Conservation (phyloP, 208 protist species). For the Acanthamoeba culbertsoni region DNA sequence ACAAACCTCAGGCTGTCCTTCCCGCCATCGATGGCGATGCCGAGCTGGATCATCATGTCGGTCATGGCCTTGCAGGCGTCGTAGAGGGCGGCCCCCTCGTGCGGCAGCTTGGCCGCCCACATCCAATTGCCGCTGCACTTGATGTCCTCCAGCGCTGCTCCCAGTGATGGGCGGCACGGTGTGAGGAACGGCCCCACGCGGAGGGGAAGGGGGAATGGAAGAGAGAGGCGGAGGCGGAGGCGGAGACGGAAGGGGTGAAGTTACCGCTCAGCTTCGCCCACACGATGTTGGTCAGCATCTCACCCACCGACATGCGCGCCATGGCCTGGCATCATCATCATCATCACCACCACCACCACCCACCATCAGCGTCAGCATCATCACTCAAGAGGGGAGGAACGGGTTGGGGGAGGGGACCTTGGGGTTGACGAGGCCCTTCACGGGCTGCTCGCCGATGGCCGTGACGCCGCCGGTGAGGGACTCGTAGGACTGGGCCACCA, state of each 20-base stretch:
- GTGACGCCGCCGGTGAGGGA: constrained; percentile 25
- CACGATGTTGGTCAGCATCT: constrained; percentile 83
- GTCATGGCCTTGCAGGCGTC: constrained; percentile 79
- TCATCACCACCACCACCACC: neutral
- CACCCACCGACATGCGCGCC: constrained; percentile 80
- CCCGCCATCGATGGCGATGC: constrained; percentile 84
- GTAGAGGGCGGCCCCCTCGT: constrained; percentile 82
- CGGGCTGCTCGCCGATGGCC: constrained; percentile 83
- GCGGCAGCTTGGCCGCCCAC: constrained; percentile 86
- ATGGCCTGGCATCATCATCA: constrained; percentile 61
- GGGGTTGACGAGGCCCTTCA: constrained; percentile 72
- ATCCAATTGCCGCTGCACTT: constrained; percentile 86
- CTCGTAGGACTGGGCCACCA: constrained; percentile 75
- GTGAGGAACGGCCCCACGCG: no score
- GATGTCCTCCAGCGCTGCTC: constrained; percentile 70
- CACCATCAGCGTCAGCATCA: neutral
- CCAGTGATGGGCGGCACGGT: neutral
- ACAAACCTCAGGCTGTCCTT: constrained; percentile 79
- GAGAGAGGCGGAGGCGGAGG: no score
- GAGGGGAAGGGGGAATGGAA: no score
- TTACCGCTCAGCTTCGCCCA: constrained; percentile 73
- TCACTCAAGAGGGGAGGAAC: neutral
- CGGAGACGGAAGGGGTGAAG: neutral
- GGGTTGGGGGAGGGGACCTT: neutral
- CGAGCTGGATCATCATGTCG: constrained; percentile 78